Evolutionary conservation across 208 protist species (phyloP), one percentile per base, ranked within the genome.

Genomic region (Eutreptiella sp.): DNA sequence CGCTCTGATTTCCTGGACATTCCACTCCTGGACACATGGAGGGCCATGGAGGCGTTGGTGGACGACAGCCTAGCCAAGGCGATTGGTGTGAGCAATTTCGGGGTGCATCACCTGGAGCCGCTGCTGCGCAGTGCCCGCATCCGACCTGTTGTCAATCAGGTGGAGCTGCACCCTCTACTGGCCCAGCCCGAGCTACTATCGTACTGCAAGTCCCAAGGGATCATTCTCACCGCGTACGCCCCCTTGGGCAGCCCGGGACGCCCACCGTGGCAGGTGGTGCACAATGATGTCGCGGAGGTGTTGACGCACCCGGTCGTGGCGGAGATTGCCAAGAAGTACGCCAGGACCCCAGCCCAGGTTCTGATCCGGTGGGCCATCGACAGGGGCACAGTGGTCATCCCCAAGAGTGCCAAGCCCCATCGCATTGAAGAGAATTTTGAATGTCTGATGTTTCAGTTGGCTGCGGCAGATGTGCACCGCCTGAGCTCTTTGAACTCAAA

Each of bases 31-130:
- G 38, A 45, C 14, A 86, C 84, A 19, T 92, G 83, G 84, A 32
- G 63, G 4, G 86, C 83, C 3, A 79, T 92, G 63, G 84, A 92
- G 67, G 71, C 86, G 38, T 75, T 89, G 26, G 79, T 87, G 35
- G 71, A 66, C 16, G 79, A 76, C 45, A 87, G 87, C 45, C 34
- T 80, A 28, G 70, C 87, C 29, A 73, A 78, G n/a, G 69, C 77
- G 2, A 89, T 94, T 64, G 88, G 85, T 2, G 66, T 94, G 28
- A 88, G 71, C 16, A 94, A 93, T 75, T 93, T 91, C 59, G 45
- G 76, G n/a, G 32, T 35, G n/a, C 42, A 76, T 41, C 62, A 85
- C 54, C 42, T 77, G 29, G 59, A 83, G 14, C 77, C 87, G 2
- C 3, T 90, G 0, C 31, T 89, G 29, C 70, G 68, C 21, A 60